Evolutionary conservation across 192 early-diverging fungal genomes (phyloP).

Genomic region (Dissophora ornata): DNA sequence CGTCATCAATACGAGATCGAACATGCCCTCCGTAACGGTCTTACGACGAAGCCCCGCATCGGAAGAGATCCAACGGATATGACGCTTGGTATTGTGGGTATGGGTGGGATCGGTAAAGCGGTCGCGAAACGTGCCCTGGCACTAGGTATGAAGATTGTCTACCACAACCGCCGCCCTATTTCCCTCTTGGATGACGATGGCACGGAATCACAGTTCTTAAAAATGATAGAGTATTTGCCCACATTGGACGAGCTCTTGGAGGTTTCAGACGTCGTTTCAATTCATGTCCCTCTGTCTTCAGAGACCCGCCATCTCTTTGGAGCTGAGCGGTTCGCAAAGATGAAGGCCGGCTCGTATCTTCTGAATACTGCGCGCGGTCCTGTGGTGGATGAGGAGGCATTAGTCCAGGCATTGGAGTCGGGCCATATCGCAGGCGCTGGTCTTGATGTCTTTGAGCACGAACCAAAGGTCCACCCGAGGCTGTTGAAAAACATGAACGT

Average conservation of each 20-base stretch:
- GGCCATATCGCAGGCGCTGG: slow-evolving; percentile 59
- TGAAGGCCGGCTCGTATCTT: slow-evolving; percentile 53
- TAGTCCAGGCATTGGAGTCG: slow-evolving; percentile 46
- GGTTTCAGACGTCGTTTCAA: slow-evolving; percentile 35
- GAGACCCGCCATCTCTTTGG: slow-evolving; percentile 55
- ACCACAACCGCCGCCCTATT: slow-evolving; percentile 37
- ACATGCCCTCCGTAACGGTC: slow-evolving; percentile 26
- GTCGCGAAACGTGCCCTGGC: slow-evolving; percentile 58
- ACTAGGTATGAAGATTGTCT: slow-evolving; percentile 59
- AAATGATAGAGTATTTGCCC: slow-evolving; percentile 24
- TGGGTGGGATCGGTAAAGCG: slow-evolving; percentile 68
- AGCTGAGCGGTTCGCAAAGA: slow-evolving; percentile 26
- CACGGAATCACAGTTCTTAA: background rate
- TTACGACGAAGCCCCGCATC: slow-evolving; percentile 25
- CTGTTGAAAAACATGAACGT: slow-evolving; percentile 49
- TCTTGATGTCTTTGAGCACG: slow-evolving; percentile 63
- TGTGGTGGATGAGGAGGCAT: slow-evolving; percentile 54
- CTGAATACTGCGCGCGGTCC: slow-evolving; percentile 60
- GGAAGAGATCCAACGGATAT: slow-evolving; percentile 55
- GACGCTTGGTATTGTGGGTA: slow-evolving; percentile 66
- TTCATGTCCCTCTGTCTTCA: slow-evolving; percentile 50
- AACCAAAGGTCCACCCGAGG: slow-evolving; percentile 52
- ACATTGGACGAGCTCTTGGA: slow-evolving; percentile 35
- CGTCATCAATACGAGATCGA: slow-evolving; percentile 43
- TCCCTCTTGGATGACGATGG: too few species aligned